Evolutionary conservation across 805 yeast species (phyloP).

Genomic region (Candida ascalaphidarum): DNA sequence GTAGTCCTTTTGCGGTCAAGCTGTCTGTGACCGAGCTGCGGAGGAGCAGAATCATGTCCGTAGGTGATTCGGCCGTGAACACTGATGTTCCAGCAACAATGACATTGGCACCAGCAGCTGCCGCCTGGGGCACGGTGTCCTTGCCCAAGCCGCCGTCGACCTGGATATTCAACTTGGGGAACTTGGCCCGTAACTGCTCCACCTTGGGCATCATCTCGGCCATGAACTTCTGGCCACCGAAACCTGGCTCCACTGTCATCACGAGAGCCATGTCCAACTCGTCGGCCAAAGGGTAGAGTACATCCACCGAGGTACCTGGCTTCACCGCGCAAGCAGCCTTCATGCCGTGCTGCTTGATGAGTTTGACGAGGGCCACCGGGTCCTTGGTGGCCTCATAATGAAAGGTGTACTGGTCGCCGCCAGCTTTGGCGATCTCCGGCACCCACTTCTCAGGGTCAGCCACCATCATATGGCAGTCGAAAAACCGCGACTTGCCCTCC

Average conservation of each 20-base stretch:
- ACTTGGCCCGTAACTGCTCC: conserved; percentile 58
- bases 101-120: conserved; percentile 96
- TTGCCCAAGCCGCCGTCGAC: conserved; percentile 95
- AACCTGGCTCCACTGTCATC: conserved; percentile 99
- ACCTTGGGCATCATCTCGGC: conserved; percentile 95
- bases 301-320: conserved; percentile 88
- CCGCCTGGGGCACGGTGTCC: conserved; percentile 78
- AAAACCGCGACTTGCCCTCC: conserved; percentile 41
- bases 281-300: conserved; percentile 64
- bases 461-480: conserved; percentile 99
- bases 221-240: conserved; percentile 98
- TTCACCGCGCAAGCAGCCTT: conserved; percentile 91
- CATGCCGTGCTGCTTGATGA: conserved; percentile 76
- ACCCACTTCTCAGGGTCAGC: conserved; percentile 90
- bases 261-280: conserved; percentile 88
- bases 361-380: conserved; percentile 63
- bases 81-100: conserved; percentile 97
- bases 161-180: conserved; percentile 78
- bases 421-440: conserved; percentile 81
- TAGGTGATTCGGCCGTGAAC: conserved; percentile 76
- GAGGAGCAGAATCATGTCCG: conserved; percentile 61
- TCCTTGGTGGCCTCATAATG: conserved; percentile 88
- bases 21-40: conserved; percentile 50
- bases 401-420: conserved; percentile 94
- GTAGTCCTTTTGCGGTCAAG: conserved; percentile 38